Conservation (phyloP, 2,329 filamentous ascomycete species). For the Curvularia sp. region DNA sequence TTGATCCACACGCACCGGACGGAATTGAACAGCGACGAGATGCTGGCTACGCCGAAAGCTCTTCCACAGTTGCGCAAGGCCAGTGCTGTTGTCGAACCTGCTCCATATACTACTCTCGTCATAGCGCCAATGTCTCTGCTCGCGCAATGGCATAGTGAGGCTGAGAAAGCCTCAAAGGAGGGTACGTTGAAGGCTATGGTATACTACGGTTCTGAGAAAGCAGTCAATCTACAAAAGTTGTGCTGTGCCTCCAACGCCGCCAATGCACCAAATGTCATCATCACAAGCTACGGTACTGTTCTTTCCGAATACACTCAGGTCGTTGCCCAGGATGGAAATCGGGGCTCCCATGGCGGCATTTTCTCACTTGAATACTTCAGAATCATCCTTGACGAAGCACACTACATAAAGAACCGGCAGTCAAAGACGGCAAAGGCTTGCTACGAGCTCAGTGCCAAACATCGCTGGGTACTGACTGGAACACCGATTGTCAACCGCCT, state of each 20-base stretch:
- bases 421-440: conserved; percentile 96
- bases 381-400: conserved; percentile 92
- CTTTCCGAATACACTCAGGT: conserved; percentile 87
- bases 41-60: conserved; percentile 60
- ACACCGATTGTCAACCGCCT: conserved; percentile 96
- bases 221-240: conserved; percentile 75
- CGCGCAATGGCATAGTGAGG: conserved; percentile 97
- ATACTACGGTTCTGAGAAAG: conserved; percentile 91
- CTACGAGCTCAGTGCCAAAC: conserved; percentile 83
- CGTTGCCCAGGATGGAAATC: conserved; percentile 69
- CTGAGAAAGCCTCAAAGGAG: conserved; percentile 83
- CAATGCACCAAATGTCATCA: conserved; percentile 84
- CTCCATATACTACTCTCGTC: conserved; percentile 89
- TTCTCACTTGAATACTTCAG: conserved; percentile 96
- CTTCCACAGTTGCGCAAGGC: conserved; percentile 68
- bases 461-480: conserved; percentile 92
- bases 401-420: conserved; percentile 84
- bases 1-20: conserved; percentile 84
- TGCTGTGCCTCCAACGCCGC: conserved; percentile 77
- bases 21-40: conserved; percentile 51
- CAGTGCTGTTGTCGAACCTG: conserved; percentile 66
- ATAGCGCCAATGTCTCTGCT: conserved; percentile 96
- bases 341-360: conserved; percentile 69
- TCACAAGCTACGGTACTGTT: conserved; percentile 92
- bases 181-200: conserved; percentile 84